Evolutionary conservation across 495 filamentous ascomycete species (phyloP).

Genomic region (Barbatosphaeria neglecta): DNA sequence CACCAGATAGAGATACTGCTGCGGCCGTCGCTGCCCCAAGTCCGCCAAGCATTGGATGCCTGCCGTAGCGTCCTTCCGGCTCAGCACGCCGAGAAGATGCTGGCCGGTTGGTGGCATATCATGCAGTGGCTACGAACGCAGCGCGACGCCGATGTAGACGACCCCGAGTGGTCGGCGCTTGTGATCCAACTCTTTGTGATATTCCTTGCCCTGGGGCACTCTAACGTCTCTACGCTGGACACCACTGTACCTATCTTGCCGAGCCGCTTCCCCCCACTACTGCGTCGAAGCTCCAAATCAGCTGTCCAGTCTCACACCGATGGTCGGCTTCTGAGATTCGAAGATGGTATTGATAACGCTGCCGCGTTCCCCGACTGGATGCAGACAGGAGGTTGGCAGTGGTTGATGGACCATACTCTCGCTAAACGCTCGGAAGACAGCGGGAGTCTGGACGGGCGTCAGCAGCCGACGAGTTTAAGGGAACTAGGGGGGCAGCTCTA

Average conservation of each 20-base stretch:
- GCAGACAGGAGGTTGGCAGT: conserved; percentile 56
- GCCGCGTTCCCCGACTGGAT: conserved; percentile 54
- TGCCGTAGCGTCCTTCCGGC: conserved; percentile 52
- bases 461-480: too few species aligned
- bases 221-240: conserved; percentile 7
- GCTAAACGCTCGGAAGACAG: conserved; percentile 3
- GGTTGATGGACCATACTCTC: conserved; percentile 50
- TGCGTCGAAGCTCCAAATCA: neutral
- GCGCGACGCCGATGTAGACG: conserved; percentile 34
- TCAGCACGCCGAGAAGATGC: conserved; percentile 49
- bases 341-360: conserved; percentile 29
- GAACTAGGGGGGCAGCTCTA: conserved; percentile 7
- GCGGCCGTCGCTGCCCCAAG: conserved; percentile 48
- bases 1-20: conserved; percentile 58
- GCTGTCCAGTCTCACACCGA: conserved; percentile 2
- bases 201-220: conserved; percentile 26
- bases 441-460: too few species aligned
- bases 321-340: conserved; percentile 28
- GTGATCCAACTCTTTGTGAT: conserved; percentile 55
- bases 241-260: neutral
- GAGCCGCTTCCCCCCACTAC: neutral
- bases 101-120: conserved; percentile 65
- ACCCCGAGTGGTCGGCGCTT: conserved; percentile 70
- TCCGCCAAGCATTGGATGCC: conserved; percentile 45
- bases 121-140: conserved; percentile 50